Percentiles rank a stretch among this genome's conserved stretches.
These are phyloP conservation scores for Pistacia atlantica DNA, from an alignment of 345 rosid genomes.

Conservation along the genomic window DNA sequence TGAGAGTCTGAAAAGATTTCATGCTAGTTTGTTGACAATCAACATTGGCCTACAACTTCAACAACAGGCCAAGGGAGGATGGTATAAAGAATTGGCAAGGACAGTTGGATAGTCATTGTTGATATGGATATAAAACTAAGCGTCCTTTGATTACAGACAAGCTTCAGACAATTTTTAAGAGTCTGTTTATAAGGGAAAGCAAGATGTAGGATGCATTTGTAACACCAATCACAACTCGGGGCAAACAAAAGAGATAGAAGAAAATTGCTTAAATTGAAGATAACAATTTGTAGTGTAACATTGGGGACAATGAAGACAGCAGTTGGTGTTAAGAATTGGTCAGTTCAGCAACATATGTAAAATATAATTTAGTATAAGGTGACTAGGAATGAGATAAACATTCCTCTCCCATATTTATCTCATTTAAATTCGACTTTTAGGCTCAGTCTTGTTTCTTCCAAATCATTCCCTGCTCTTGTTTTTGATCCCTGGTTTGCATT, in stretches of 20 bases:
- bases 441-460: no score
- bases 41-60: conserved; percentile 1
- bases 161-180: background rate
- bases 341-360: background rate
- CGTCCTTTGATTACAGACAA: background rate
- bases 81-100: background rate
- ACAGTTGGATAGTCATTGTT: background rate
- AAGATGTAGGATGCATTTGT: background rate
- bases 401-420: background rate
- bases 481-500: no score
- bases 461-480: no score
- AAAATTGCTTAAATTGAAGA: no score
- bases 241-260: background rate
- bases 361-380: background rate
- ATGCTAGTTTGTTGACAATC: background rate
- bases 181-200: background rate
- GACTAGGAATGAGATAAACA: background rate
- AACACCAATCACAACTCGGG: background rate
- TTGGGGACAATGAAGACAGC: background rate
- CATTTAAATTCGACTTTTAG: no score
- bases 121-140: background rate
- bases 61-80: background rate
- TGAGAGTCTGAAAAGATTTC: background rate
- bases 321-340: background rate
- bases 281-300: no score